phyloP scores from a whole-genome alignment of 2,329 filamentous ascomycete genomes.

The Ascochyta fabae region DNA sequence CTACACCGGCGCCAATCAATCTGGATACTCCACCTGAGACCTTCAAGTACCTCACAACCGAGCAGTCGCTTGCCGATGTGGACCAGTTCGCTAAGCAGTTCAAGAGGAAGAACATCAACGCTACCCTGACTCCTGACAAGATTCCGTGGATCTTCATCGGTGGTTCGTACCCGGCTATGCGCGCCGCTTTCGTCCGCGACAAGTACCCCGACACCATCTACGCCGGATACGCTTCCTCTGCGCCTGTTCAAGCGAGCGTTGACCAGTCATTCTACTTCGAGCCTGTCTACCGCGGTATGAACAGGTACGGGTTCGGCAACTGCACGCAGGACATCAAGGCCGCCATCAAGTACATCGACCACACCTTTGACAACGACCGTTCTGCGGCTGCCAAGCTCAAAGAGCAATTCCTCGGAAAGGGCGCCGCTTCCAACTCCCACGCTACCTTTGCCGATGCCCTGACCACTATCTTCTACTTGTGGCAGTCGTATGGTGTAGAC shows the following conservation, averaged over 20 bases:
- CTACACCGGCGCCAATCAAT: conserved; percentile 42
- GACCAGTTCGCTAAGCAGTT: conserved; percentile 51
- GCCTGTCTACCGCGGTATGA: conserved; percentile 56
- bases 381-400: conserved; percentile 53
- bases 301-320: conserved; percentile 51
- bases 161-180: conserved; percentile 48
- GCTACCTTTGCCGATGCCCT: conserved; percentile 57
- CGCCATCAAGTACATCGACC: conserved; percentile 58
- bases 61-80: conserved; percentile 53
- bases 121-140: conserved; percentile 42
- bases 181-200: conserved; percentile 49
- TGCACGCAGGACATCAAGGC: conserved; percentile 59
- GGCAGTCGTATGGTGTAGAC: conserved; percentile 54
- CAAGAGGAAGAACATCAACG: conserved; percentile 42
- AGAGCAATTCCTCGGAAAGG: conserved; percentile 56
- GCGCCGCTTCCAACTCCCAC: conserved; percentile 55
- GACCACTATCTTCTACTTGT: conserved; percentile 49
- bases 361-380: conserved; percentile 47
- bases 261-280: conserved; percentile 61
- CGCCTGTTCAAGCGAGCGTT: conserved; percentile 54
- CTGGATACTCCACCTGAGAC: conserved; percentile 41
- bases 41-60: conserved; percentile 48
- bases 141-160: conserved; percentile 51
- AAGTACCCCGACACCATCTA: conserved; percentile 49
- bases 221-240: conserved; percentile 47